Conservation (phyloP, 1,284 basidiomycete genomes). For the Melampsora abietis-canadensis region DNA sequence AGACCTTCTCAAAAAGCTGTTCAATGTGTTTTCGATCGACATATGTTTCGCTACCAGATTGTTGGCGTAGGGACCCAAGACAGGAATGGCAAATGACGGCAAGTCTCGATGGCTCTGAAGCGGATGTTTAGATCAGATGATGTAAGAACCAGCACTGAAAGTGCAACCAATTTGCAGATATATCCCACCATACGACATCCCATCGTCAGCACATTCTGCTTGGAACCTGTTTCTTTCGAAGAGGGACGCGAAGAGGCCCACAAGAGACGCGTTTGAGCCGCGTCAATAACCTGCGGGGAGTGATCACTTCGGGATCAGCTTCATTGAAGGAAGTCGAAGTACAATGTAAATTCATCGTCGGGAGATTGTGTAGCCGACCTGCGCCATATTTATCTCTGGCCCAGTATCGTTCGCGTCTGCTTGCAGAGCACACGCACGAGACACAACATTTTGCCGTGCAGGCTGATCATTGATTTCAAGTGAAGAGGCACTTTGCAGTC, state of each 20-base stretch:
- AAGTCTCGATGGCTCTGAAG: constrained; percentile 12
- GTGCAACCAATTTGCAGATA: not conserved
- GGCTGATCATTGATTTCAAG: too few relatives aligned
- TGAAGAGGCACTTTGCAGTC: too few relatives aligned
- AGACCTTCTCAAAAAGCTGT: constrained; percentile 26
- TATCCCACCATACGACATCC: constrained; percentile 22
- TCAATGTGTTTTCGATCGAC: constrained; percentile 14
- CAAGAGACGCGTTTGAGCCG: constrained; percentile 23
- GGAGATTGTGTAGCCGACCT: too few relatives aligned
- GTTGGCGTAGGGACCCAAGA: constrained; percentile 20
- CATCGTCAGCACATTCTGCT: constrained; percentile 15
- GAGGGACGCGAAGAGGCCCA: constrained; percentile 14
- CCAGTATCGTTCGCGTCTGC: too few relatives aligned
- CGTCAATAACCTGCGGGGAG: constrained; percentile 10
- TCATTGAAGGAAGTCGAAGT: too few relatives aligned
- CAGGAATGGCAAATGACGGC: constrained; percentile 20
- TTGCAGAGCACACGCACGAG: too few relatives aligned
- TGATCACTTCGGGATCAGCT: too few relatives aligned
- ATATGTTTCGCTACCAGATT: constrained; percentile 25
- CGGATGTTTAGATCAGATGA: not conserved
- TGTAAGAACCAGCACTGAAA: not conserved
- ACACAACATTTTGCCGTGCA: too few relatives aligned
- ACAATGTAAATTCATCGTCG: too few relatives aligned
- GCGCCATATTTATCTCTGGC: too few relatives aligned
- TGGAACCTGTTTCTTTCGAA: not conserved